Base-by-base conservation (phyloP, 1,284 basidiomycete genomes). In the Exobasidium rhododendri region DNA sequence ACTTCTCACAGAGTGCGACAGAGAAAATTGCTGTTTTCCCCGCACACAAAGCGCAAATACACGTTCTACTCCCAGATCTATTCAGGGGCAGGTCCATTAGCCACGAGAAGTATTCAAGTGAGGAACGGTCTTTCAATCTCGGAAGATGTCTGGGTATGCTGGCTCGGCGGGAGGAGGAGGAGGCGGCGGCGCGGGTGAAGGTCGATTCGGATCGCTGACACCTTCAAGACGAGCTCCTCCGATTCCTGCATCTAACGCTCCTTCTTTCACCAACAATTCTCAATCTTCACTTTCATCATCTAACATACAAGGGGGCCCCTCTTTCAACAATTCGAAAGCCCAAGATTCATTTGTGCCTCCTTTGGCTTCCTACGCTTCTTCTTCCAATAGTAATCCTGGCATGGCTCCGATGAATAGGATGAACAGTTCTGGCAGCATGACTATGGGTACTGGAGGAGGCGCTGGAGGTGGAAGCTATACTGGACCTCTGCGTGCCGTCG, bases 401-500 rank as follows among this genome's bases (percentile, higher is more conserved):
- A 10, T 40, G 35, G n/a, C n/a, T n/a, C n/a, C n/a, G n/a, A n/a
- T n/a, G n/a, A 40, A 40, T 17, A 7, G 35, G 17, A 50, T 50
- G 47, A 24, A 50, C 47, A 50, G 47, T 20, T 7, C 10, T 7
- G 47, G 47, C 7, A 31, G 52, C 20, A 30, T 55, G 5, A 29
- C 32, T 13, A 29, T 20, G 22, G 44, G 59, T 28, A 22, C 53
- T 50, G 62, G 62, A 17, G 32, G 20, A 17, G 73, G 73, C 30
- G 73, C 70, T 13, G 71, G 73, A 14, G 73, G 71, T 13, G 73
- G 73, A 7, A 74, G 71, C 11, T 75, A 75, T 56, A 75, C 70
- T 3, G 73, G 73, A 22, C 68, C 73, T 5, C 63, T 75, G 24
- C 67, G 73, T 4, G 71, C 73, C 26, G 71, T 70, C 17, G 73